These are phyloP conservation scores for Eucalyptus cladocalyx DNA, from an alignment of 345 rosid species.

Conservation along the genomic window DNA sequence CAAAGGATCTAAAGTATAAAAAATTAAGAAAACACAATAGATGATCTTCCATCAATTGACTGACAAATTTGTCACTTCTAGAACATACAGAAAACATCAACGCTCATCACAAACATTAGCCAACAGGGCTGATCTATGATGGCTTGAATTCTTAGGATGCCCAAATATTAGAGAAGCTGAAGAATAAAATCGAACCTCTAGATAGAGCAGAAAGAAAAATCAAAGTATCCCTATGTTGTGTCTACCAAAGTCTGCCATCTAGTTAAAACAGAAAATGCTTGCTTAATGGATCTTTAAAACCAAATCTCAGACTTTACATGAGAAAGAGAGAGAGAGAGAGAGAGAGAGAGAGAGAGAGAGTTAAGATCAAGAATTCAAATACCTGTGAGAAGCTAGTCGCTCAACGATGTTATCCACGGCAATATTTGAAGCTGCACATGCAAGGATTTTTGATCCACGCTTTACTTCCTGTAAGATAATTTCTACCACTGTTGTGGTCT, in stretches of 20 bases:
- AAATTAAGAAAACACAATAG: not conserved
- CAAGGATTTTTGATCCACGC: constrained; percentile 90
- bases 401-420: constrained; percentile 99
- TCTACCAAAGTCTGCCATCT: not conserved
- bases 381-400: constrained; percentile 89
- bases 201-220: not conserved
- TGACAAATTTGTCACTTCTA: not conserved
- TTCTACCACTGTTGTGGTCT: constrained; percentile 96
- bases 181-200: not conserved
- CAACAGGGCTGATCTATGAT: not conserved
- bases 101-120: not conserved
- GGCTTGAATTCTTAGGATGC: not conserved
- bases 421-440: constrained; percentile 96
- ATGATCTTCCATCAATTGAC: not conserved
- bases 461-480: constrained; percentile 91
- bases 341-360: no score
- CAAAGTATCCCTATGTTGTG: not conserved
- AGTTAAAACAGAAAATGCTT: not conserved
- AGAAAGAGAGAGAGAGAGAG: not conserved
- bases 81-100: not conserved
- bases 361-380: not conserved
- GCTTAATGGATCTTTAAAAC: not conserved
- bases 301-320: not conserved
- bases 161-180: not conserved
- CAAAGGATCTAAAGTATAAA: not conserved